Conservation (phyloP, 352 stramenopile species). For the Phytophthora sojae region DNA sequence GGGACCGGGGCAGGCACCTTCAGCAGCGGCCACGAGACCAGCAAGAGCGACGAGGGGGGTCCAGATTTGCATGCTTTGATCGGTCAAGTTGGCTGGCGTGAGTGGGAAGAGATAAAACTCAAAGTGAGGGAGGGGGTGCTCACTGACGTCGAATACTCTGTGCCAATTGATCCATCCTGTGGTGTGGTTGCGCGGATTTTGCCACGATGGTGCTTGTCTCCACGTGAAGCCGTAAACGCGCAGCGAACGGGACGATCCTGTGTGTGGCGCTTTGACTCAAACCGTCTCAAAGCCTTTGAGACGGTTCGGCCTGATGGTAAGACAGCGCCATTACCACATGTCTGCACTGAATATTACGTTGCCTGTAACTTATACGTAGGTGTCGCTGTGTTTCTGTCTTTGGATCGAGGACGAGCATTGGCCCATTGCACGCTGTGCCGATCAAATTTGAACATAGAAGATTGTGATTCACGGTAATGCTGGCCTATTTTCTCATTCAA, state of each 20-base stretch:
- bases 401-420: background rate
- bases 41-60: slow-evolving; percentile 6
- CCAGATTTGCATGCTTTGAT: slow-evolving; percentile 26
- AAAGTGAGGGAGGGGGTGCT: slow-evolving; percentile 16
- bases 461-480: too few relatives aligned
- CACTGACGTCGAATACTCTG: too few relatives aligned
- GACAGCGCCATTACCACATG: background rate
- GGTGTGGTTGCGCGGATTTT: background rate
- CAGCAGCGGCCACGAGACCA: slow-evolving; percentile 5
- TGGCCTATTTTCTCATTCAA: too few relatives aligned
- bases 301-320: background rate
- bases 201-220: background rate
- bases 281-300: background rate
- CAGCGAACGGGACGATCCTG: background rate
- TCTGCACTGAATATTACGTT: background rate
- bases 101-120: slow-evolving; percentile 4
- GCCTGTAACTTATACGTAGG: background rate
- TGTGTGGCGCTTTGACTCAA: background rate
- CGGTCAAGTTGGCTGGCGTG: background rate
- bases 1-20: slow-evolving; percentile 17
- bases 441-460: background rate
- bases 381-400: background rate
- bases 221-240: background rate
- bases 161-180: background rate
- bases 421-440: background rate